Conservation (phyloP, 306 rosid genomes). For the Fagus sylvatica region DNA sequence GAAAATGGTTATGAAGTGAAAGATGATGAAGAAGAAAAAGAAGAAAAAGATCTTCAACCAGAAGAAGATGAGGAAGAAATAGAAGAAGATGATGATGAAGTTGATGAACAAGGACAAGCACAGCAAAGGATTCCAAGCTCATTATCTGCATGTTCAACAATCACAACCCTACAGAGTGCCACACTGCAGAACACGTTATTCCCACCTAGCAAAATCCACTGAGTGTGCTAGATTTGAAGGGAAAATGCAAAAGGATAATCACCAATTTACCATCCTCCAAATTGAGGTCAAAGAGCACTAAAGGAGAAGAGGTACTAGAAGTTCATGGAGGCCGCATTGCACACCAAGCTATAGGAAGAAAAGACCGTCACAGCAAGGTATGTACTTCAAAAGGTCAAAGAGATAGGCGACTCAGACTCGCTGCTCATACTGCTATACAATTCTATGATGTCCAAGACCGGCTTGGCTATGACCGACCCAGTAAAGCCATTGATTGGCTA, state of each 20-base stretch:
- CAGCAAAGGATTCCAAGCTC: constrained; percentile 11
- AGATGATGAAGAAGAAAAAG: not conserved
- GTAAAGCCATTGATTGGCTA: constrained; percentile 93
- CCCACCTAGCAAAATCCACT: not conserved
- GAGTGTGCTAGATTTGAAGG: constrained; percentile 5
- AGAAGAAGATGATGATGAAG: constrained; percentile 23
- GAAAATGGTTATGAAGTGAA: too few species aligned
- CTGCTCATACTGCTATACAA: constrained; percentile 81
- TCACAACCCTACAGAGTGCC: constrained; percentile 4
- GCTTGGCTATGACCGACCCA: constrained; percentile 85
- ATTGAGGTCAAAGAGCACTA: constrained; percentile 30
- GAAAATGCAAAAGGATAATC: not conserved
- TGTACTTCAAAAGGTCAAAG: constrained; percentile 84
- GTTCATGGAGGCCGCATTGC: constrained; percentile 84
- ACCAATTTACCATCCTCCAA: constrained; percentile 11
- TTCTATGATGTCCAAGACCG: constrained; percentile 94
- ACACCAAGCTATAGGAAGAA: constrained; percentile 51
- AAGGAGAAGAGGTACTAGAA: constrained; percentile 65
- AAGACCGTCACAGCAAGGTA: constrained; percentile 87
- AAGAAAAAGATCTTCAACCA: too few species aligned
- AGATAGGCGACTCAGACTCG: constrained; percentile 82
- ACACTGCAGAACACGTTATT: too few species aligned
- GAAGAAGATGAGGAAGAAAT: not conserved
- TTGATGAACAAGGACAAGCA: constrained; percentile 25
- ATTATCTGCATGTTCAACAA: not conserved